Conservation (phyloP, 805 yeast species). For the Kodamaea restingae region DNA sequence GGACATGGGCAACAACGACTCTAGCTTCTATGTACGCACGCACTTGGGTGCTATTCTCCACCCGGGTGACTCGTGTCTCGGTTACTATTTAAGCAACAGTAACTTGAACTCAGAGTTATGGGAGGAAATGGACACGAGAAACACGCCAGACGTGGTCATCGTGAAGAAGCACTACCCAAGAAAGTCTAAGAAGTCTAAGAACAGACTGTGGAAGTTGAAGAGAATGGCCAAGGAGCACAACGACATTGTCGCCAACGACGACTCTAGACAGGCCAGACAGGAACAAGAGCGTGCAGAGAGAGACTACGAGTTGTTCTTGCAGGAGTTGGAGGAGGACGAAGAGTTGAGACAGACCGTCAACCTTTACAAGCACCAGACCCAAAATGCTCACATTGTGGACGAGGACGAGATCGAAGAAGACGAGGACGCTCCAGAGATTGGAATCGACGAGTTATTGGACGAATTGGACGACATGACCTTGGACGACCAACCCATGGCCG, state of each 20-base stretch:
- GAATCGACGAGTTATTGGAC: constrained; percentile 87
- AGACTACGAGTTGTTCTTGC: constrained; percentile 93
- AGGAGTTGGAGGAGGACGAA: constrained; percentile 94
- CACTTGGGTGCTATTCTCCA: constrained; percentile 93
- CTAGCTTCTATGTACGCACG: constrained; percentile 77
- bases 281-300: constrained; percentile 89
- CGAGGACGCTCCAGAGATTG: constrained; percentile 83
- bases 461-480: constrained; percentile 92
- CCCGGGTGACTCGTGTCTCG: constrained; percentile 94
- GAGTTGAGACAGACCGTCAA: constrained; percentile 91
- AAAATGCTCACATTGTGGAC: constrained; percentile 41
- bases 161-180: constrained; percentile 88
- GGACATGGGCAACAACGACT: constrained; percentile 85
- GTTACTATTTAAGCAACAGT: constrained; percentile 79
- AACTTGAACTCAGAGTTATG: constrained; percentile 86
- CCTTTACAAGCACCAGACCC: constrained; percentile 63
- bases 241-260: constrained; percentile 75
- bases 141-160: constrained; percentile 78
- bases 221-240: constrained; percentile 96
- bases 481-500: constrained; percentile 40
- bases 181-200: constrained; percentile 68
- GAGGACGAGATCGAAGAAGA: constrained; percentile 50
- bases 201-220: constrained; percentile 87
- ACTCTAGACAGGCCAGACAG: constrained; percentile 71
- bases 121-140: constrained; percentile 60